Evolutionary conservation across 345 rosid genomes (phyloP), one percentile per base, ranked within the genome.

Genomic region (Cardamine occulta): DNA sequence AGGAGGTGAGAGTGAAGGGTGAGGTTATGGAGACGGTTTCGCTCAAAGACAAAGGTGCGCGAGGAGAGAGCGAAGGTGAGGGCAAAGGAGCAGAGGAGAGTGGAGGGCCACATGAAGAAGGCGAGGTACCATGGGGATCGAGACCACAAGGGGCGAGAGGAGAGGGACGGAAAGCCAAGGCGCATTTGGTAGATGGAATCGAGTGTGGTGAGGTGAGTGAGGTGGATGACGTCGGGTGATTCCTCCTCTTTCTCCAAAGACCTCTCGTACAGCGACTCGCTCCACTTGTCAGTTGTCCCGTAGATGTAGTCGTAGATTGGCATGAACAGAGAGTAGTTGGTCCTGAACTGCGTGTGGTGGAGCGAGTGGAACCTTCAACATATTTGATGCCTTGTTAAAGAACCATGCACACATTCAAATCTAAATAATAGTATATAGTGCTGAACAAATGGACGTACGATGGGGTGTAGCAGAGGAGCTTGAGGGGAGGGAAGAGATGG

Each of bases 241-340:
- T 88, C 97, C 58, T 82, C 87, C 19, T 67, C 32, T 58, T 75
- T 80, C 49, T 56, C 47, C 4, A 84, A 77, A 1, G 88, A 80
- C 8, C 49, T 70, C 51, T 85, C 80, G 29, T 87, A 79, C 11
- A 80, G 14, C 3, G 35, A 7, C 5, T 87, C 86, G 2, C 66
- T 31, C 13, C 74, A 61, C 58, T 63, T 68, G 72, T 88, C 92
- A 53, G 66, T 28, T 0, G 91, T 89, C 23, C 76, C 79, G 10
- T 88, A 88, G 14, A 86, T 74, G 66, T 75, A 80, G 49, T 88
- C 89, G 24, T 87, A 89, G 3, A 87, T 15, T 2, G 94, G 91
- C 94, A 89, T 87, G 78, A 83, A 87, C 1, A 88, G 85, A 6
- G 86, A 68, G 75, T 87, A 89, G 70, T 89, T 87, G 19, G 88